These are phyloP conservation scores for sorghum (Sorghum bicolor) DNA, from an alignment of 176 grass and related monocot genomes.

Conservation along the genomic window Sorghum_bicolor_NCBIv3 NC_012870.2:78108001-78108500, in stretches of 20 bases:
- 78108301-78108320: not conserved
- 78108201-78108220: slow-evolving; percentile 18
- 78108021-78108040: not conserved
- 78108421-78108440: not conserved
- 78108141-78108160: slow-evolving; percentile 14
- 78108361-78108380: not conserved
- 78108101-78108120: slow-evolving; percentile 22
- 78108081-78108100: slow-evolving; percentile 43
- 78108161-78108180: slow-evolving; percentile 12
- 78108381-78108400: not conserved
- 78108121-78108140: slow-evolving; percentile 21
- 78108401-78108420: not conserved
- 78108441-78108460: slow-evolving; percentile 30
- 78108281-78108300: not conserved
- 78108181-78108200: slow-evolving; percentile 31
- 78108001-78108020: not conserved
- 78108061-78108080: slow-evolving; percentile 23
- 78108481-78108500: not conserved
- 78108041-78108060: slow-evolving; percentile 31
- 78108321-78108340: not conserved
- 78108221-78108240: not conserved
- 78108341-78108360: not conserved
- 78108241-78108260: not conserved
- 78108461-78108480: not conserved
- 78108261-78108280: not conserved